These are phyloP conservation scores for Dioscorea dumetorum DNA, from an alignment of 106 monocot species.

Conservation along the genomic window DNA sequence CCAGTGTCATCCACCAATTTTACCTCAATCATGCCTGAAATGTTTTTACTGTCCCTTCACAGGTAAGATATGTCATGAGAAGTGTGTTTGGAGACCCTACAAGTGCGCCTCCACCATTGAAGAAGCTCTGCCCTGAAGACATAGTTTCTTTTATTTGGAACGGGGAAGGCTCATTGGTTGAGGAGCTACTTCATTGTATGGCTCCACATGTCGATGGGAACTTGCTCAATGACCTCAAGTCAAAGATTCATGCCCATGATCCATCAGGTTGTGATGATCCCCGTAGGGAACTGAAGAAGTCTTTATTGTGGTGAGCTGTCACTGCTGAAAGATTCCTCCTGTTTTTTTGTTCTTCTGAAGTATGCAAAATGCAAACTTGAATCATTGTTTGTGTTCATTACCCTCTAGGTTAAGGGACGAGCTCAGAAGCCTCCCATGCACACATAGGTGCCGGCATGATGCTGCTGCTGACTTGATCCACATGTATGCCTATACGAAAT, in stretches of 20 bases:
- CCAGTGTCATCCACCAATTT: too few species aligned
- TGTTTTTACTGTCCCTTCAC: neutral
- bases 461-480: constrained; percentile 96
- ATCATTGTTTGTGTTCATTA: neutral
- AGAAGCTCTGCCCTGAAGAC: constrained; percentile 51
- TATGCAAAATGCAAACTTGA: too few species aligned
- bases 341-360: neutral
- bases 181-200: constrained; percentile 77
- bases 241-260: constrained; percentile 58
- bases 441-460: constrained; percentile 80
- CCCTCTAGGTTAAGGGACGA: constrained; percentile 84
- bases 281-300: constrained; percentile 42
- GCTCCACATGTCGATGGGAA: constrained; percentile 56
- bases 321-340: neutral
- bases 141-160: constrained; percentile 70
- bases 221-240: constrained; percentile 47
- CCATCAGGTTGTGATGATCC: constrained; percentile 58
- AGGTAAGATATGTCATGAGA: constrained; percentile 93
- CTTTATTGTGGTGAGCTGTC: constrained; percentile 62
- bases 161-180: constrained; percentile 85
- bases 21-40: too few species aligned
- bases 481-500: constrained; percentile 88
- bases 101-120: constrained; percentile 75
- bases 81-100: constrained; percentile 80
- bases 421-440: constrained; percentile 66